Evolutionary conservation across 345 rosid genomes (phyloP), one percentile per base, ranked within the genome.

Genomic region (Populus ilicifolia): DNA sequence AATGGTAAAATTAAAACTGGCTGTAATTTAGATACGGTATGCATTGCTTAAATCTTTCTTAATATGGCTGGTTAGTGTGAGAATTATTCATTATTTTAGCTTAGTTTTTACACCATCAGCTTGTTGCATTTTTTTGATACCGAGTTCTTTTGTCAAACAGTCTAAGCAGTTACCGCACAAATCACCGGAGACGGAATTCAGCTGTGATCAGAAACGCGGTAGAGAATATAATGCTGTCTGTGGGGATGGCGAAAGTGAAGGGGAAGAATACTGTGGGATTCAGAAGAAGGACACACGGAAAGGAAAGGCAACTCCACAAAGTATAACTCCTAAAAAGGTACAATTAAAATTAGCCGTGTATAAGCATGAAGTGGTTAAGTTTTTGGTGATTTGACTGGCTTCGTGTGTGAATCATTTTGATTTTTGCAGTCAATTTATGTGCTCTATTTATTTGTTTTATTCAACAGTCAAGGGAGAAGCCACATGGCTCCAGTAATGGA

Each of bases 121-220:
- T 50, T 50, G n/a, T 50, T 50, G 20, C n/a, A 5, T 50, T 21
- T 50, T 18, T 6, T 52, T 20, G 6, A 52, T 2, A 52, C 23
- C n/a, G 23, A 29, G n/a, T 35, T 13, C 61, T 46, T 33, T 21
- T 70, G 4, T 48, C 73, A 14, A 25, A 36, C 98, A 94, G 90
- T 87, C 95, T 68, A 89, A 91, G 50, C 77, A 93, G 80, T 66
- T 89, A 67, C 89, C 91, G 20, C 88, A 78, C 50, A 91, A 79
- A 79, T 74, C 85, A 2, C 88, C 80, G 8, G 89, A 80, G 44
- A 77, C 67, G 21, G 88, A 87, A 61, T 36, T 70, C 23, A 77
- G 67, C 30, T 79, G 75, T 6, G 89, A 82, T 16, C 88, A 13
- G 70, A 73, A 63, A 66, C 79, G 74, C 50, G 85, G 80, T 4